phyloP scores from a whole-genome alignment of 116 monocot species.

The Papilionanthe hybrid region DNA sequence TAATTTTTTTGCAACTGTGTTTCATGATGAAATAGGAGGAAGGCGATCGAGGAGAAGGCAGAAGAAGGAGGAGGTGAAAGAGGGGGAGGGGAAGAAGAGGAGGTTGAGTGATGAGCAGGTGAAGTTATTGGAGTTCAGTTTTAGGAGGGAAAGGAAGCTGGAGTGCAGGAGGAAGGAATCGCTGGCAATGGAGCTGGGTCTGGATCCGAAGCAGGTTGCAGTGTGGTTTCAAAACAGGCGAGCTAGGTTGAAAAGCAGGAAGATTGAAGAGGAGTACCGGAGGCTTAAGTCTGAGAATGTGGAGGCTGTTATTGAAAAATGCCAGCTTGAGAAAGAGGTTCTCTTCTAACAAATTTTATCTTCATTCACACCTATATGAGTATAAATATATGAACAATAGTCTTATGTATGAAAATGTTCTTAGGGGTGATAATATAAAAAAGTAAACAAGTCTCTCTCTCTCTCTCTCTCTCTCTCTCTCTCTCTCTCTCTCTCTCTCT shows the following conservation, averaged over 20 bases:
- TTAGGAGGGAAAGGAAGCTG: background rate
- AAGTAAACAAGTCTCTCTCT: too few species aligned
- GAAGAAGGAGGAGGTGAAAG: background rate
- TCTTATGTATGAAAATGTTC: too few species aligned
- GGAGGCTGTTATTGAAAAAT: background rate
- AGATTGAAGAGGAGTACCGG: background rate
- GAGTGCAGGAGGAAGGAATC: background rate
- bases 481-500: too few species aligned
- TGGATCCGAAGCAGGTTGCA: background rate
- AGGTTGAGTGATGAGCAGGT: background rate
- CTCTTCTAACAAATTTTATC: background rate
- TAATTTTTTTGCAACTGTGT: background rate
- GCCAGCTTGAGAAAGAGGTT: constrained; percentile 5
- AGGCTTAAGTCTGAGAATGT: constrained; percentile 1
- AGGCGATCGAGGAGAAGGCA: background rate
- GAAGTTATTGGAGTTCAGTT: background rate
- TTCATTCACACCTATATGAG: too few species aligned
- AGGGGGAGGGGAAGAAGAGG: background rate
- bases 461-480: too few species aligned
- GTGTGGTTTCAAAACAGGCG: constrained; percentile 2
- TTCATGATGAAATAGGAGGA: background rate
- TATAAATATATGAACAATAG: too few species aligned
- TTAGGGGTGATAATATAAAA: too few species aligned
- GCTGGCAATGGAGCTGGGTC: background rate
- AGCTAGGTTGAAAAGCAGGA: background rate